Percentiles rank a stretch among this genome's conserved stretches.
These are phyloP conservation scores for Orbilia quercus DNA, from an alignment of 2,329 filamentous ascomycete species.

Conservation along the genomic window DNA sequence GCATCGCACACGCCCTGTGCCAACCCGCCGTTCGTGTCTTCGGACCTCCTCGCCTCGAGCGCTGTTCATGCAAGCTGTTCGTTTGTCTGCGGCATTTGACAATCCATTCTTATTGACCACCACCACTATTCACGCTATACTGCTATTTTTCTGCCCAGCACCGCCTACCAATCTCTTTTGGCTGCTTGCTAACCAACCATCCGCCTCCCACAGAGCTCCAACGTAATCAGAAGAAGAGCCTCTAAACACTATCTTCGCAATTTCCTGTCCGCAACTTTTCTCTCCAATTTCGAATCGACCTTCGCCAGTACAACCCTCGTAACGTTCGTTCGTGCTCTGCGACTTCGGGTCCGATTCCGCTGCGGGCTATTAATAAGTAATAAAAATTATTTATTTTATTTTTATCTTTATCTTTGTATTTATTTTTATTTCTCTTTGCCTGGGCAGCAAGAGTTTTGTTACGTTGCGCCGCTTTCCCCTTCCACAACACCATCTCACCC, in stretches of 20 bases:
- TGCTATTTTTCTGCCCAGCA: background rate
- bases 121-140: conserved; percentile 1
- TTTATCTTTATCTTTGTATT: conserved; percentile 3
- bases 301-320: conserved; percentile 1
- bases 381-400: too few relatives aligned
- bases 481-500: conserved; percentile 37
- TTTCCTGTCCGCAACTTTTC: conserved; percentile 50
- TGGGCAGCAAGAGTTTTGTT: background rate
- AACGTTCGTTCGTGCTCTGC: conserved; percentile 16
- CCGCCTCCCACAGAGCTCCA: conserved; percentile 55
- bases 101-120: conserved; percentile 19
- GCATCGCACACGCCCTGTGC: conserved; percentile 38
- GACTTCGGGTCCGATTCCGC: conserved; percentile 14
- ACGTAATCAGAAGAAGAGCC: conserved; percentile 54
- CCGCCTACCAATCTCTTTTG: conserved; percentile 54
- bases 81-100: conserved; percentile 57
- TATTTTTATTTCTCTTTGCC: background rate
- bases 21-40: conserved; percentile 32
- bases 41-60: conserved; percentile 46
- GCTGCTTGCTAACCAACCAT: conserved; percentile 56
- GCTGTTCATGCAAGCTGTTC: conserved; percentile 54
- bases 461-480: conserved; percentile 7
- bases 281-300: conserved; percentile 17
- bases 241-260: conserved; percentile 41
- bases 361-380: conserved; percentile 2